Evolutionary conservation across 768 basidiomycete genomes (phyloP).

Genomic region (Trametes elegans): DNA sequence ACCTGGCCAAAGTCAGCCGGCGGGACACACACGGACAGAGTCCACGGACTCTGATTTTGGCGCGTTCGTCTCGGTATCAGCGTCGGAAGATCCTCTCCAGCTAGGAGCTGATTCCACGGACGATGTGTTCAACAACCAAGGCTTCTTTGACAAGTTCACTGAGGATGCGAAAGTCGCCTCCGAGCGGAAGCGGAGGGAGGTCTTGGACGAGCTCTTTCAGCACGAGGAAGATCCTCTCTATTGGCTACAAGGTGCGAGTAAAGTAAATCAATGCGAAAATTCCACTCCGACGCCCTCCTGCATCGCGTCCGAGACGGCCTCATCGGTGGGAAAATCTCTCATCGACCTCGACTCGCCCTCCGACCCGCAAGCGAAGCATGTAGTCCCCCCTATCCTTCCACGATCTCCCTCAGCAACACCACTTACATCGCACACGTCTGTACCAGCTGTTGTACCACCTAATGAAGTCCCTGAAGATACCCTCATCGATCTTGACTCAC

Average conservation of each 20-base stretch:
- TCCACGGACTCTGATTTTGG: constrained; percentile 54
- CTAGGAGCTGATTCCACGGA: not conserved
- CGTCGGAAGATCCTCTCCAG: constrained; percentile 50
- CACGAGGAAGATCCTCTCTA: constrained; percentile 74
- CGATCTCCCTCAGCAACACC: not conserved
- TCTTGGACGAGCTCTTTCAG: constrained; percentile 62
- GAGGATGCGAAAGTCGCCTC: constrained; percentile 54
- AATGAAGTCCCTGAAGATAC: not conserved
- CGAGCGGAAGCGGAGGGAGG: constrained; percentile 47
- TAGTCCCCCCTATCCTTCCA: constrained; percentile 10
- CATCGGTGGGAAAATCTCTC: not conserved
- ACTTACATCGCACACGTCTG: not conserved
- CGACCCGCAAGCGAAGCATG: constrained; percentile 9
- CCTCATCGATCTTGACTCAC: constrained; percentile 36
- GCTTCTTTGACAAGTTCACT: constrained; percentile 62
- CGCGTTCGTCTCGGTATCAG: constrained; percentile 56
- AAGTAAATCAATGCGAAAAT: not conserved
- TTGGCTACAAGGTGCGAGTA: constrained; percentile 37
- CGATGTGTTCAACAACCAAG: constrained; percentile 21
- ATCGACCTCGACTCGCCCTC: constrained; percentile 19
- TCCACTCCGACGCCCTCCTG: constrained; percentile 5
- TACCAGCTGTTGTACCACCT: not conserved
- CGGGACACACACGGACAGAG: constrained; percentile 16
- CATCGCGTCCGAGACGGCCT: not conserved
- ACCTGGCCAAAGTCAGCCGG: constrained; percentile 2